A percentile compares a stretch with the other conserved stretches of the same genome.
These are phyloP conservation scores for Aspergillus carbonarius DNA, from an alignment of 2,329 filamentous ascomycete genomes.

Conservation along the genomic window DNA sequence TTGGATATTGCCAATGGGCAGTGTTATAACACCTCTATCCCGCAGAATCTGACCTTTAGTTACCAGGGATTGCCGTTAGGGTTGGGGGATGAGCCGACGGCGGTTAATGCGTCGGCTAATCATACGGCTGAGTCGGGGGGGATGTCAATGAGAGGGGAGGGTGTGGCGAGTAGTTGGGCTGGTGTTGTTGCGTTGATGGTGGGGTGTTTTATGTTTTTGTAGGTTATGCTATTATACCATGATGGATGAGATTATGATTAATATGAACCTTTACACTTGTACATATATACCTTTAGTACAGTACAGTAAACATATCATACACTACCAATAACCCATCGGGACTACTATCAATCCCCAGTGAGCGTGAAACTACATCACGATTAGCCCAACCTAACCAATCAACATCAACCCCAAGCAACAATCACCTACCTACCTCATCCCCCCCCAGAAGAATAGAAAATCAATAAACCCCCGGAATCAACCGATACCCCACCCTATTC, in stretches of 20 bases:
- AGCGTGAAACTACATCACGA: no score
- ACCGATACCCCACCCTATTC: constrained; percentile 7
- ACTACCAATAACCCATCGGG: no score
- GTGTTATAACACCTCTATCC: neutral
- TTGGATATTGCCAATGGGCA: neutral
- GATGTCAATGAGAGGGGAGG: neutral
- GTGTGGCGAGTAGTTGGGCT: neutral
- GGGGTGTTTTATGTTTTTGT: neutral
- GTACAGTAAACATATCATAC: no score
- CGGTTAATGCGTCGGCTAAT: neutral
- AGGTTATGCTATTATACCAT: neutral
- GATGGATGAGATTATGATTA: no score
- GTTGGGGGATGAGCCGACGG: neutral
- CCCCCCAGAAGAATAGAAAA: no score
- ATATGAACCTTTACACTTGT: no score
- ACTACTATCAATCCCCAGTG: no score
- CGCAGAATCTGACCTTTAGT: neutral
- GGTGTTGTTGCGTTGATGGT: neutral
- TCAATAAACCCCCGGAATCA: constrained; percentile 14
- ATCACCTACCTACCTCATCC: no score
- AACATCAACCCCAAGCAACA: no score
- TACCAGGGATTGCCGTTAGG: neutral
- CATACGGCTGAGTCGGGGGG: neutral
- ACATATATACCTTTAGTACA: no score
- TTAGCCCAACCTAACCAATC: no score